Percentiles rank a stretch among this genome's conserved stretches.
These are phyloP conservation scores for Picochlorum sp. DNA, from an alignment of 139 green algal species.

Conservation along the genomic window DNA sequence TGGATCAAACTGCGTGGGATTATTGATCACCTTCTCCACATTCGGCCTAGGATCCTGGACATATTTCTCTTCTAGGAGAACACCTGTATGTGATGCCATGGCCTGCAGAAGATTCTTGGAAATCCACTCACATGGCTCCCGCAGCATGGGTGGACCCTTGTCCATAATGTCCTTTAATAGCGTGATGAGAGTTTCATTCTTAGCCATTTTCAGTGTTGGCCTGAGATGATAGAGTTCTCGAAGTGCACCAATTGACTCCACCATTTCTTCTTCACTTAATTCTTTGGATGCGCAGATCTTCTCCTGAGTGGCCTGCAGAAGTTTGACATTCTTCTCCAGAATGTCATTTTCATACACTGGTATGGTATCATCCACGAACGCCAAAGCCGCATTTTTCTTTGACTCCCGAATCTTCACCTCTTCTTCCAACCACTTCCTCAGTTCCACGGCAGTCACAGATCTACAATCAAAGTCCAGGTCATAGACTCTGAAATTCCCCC, in stretches of 20 bases:
- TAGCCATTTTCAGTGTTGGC: slow-evolving; percentile 13
- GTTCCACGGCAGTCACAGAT: slow-evolving; percentile 14
- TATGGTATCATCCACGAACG: slow-evolving; percentile 5
- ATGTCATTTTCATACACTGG: background rate
- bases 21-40: slow-evolving; percentile 18
- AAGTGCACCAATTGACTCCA: slow-evolving; percentile 17
- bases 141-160: background rate
- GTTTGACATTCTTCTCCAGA: background rate
- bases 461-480: slow-evolving; percentile 18
- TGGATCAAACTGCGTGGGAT: slow-evolving; percentile 12
- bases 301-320: background rate
- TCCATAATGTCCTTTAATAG: slow-evolving; percentile 21
- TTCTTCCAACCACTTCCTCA: slow-evolving; percentile 15
- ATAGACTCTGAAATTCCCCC: background rate
- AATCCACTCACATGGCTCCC: slow-evolving; percentile 7
- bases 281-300: background rate
- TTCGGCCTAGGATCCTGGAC: slow-evolving; percentile 20
- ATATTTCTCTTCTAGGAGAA: slow-evolving; percentile 23
- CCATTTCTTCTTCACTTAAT: background rate
- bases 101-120: slow-evolving; percentile 18
- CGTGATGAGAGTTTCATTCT: slow-evolving; percentile 12
- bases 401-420: slow-evolving; percentile 17
- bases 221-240: slow-evolving; percentile 31
- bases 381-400: slow-evolving; percentile 15
- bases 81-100: slow-evolving; percentile 18